These are phyloP conservation scores for Cucumis sativus DNA, from an alignment of 306 rosid genomes.

Conservation along the genomic window DNA sequence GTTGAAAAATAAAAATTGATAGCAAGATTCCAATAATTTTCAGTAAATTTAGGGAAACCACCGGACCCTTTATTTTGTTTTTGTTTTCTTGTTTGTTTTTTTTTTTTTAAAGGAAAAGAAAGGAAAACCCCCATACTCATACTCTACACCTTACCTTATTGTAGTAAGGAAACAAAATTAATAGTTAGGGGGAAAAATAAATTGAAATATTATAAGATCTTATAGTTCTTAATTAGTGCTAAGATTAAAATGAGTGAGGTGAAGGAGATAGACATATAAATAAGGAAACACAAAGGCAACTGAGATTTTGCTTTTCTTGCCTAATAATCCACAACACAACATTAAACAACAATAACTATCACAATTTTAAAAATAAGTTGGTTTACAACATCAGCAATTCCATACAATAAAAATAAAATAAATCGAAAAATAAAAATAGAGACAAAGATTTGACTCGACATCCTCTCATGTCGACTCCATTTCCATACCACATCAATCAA, in stretches of 20 bases:
- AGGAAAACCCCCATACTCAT: too few relatives aligned
- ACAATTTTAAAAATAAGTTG: conserved; percentile 29
- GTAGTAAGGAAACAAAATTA: too few relatives aligned
- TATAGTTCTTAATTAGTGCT: neutral
- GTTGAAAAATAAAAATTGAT: too few relatives aligned
- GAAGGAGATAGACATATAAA: neutral
- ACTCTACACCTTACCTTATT: too few relatives aligned
- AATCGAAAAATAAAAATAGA: neutral
- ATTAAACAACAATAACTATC: conserved; percentile 20
- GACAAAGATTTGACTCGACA: conserved; percentile 35
- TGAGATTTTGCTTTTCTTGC: conserved; percentile 21
- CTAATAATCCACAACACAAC: conserved; percentile 33
- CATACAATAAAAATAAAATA: conserved; percentile 18
- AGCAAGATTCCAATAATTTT: too few relatives aligned
- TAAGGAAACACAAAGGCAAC: conserved; percentile 20
- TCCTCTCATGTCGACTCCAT: conserved; percentile 66
- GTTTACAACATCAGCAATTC: conserved; percentile 24
- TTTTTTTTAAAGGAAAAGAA: too few relatives aligned
- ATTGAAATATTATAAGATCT: neutral
- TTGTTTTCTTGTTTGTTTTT: too few relatives aligned
- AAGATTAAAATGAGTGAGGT: neutral
- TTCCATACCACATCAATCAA: conserved; percentile 14
- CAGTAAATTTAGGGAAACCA: too few relatives aligned
- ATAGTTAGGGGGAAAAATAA: too few relatives aligned
- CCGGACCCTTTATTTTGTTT: too few relatives aligned